Conservation (phyloP, 2,329 filamentous ascomycete species). For the Hortaea sp. region DNA sequence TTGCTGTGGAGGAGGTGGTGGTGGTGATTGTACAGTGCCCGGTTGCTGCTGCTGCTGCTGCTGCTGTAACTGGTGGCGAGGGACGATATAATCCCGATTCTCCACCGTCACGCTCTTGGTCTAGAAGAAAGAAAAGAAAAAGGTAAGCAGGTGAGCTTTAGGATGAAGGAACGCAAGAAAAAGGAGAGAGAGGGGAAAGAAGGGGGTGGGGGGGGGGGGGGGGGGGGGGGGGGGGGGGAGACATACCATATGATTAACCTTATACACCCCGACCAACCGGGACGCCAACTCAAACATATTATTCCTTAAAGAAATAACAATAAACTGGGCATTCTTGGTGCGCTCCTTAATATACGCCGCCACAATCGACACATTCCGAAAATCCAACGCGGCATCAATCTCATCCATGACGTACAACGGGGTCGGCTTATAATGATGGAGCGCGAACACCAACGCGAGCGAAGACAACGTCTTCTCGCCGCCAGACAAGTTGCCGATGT, state of each 20-base stretch:
- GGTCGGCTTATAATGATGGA: conserved; percentile 97
- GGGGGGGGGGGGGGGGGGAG: no score
- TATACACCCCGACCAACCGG: conserved; percentile 92
- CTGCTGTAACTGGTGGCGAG: neutral
- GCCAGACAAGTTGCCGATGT: conserved; percentile 89
- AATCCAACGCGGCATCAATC: conserved; percentile 95
- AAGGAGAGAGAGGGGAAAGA: no score
- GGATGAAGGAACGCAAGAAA: no score
- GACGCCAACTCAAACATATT: conserved; percentile 99
- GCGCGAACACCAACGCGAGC: conserved; percentile 88
- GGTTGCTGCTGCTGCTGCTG: no score
- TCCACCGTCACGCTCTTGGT: conserved; percentile 45
- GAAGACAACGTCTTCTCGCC: conserved; percentile 95
- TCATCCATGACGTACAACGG: conserved; percentile 99
- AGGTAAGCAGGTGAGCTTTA: neutral
- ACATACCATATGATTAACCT: conserved; percentile 88
- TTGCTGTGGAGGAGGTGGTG: no score
- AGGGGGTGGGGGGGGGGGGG: no score
- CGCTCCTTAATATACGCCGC: conserved; percentile 98
- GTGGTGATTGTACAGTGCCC: no score
- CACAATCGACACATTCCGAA: conserved; percentile 95
- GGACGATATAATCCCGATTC: conserved; percentile 37
- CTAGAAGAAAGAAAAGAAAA: conserved; percentile 18
- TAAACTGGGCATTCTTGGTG: conserved; percentile 98
- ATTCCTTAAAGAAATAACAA: conserved; percentile 93